Conservation (phyloP, 345 rosid genomes). For the Boechera retrofracta region DNA sequence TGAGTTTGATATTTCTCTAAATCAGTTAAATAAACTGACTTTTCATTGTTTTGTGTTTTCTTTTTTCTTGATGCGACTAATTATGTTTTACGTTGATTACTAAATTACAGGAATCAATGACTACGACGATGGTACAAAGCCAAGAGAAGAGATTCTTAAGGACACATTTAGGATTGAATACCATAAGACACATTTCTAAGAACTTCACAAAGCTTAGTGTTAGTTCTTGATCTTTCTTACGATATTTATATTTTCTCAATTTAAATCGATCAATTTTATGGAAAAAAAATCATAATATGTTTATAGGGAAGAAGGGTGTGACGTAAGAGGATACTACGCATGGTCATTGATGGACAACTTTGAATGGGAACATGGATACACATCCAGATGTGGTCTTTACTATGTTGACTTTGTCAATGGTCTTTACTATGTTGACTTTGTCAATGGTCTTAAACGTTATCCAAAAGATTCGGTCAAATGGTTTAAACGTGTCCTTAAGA, state of each 20-base stretch:
- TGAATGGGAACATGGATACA: constrained; percentile 59
- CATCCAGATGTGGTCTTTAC: constrained; percentile 61
- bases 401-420: constrained; percentile 53
- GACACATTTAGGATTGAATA: constrained; percentile 43
- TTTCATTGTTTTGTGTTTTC: too few species aligned
- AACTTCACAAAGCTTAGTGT: constrained; percentile 49
- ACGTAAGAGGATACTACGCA: constrained; percentile 66
- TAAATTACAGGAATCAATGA: constrained; percentile 39
- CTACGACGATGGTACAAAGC: constrained; percentile 34
- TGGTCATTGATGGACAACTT: constrained; percentile 67
- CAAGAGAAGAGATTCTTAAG: constrained; percentile 39
- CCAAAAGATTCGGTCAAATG: constrained; percentile 62
- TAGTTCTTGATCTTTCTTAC: constrained; percentile 33
- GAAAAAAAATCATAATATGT: background rate
- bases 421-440: constrained; percentile 59
- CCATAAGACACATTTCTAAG: constrained; percentile 37
- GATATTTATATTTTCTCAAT: background rate
- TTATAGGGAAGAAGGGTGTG: constrained; percentile 50
- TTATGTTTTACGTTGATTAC: background rate
- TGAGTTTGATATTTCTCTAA: background rate
- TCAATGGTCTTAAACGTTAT: constrained; percentile 54
- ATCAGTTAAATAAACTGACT: background rate
- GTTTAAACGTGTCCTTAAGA: constrained; percentile 53
- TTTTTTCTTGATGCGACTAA: background rate
- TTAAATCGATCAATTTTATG: background rate